Evolutionary conservation across 2,329 filamentous ascomycete genomes (phyloP).

Genomic region (Blumeria hordei): DNA sequence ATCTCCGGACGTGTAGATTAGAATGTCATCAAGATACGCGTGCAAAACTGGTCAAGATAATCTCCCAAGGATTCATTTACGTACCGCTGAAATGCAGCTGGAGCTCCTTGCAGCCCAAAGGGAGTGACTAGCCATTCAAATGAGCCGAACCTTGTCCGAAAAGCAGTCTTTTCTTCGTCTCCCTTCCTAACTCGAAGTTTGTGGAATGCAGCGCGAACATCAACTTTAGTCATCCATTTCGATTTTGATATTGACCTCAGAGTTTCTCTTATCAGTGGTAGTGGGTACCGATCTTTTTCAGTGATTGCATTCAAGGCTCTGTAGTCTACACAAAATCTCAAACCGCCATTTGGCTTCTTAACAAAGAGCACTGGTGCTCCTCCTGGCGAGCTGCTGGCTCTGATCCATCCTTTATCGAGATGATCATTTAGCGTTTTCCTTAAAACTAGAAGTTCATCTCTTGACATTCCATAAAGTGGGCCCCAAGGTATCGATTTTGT

Average conservation of each 20-base stretch:
- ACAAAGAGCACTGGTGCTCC: too few species aligned
- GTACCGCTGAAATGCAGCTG: neutral
- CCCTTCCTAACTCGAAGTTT: neutral
- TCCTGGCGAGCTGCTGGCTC: too few species aligned
- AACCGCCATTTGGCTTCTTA: too few species aligned
- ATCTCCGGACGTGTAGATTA: neutral
- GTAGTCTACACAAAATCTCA: neutral
- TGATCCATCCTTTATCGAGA: too few species aligned
- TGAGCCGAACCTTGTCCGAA: neutral
- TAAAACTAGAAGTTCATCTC: too few species aligned
- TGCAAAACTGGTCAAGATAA: neutral
- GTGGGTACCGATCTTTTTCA: neutral
- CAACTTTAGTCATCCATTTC: neutral
- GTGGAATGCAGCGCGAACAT: neutral
- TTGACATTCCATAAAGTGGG: too few species aligned
- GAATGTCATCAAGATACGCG: slow-evolving; percentile 1
- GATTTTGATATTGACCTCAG: neutral
- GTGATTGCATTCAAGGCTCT: neutral
- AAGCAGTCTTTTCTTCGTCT: neutral
- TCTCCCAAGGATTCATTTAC: neutral
- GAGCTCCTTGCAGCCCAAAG: neutral
- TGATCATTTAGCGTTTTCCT: too few species aligned
- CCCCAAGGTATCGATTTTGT: too few species aligned
- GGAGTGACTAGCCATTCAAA: neutral
- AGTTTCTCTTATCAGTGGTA: neutral